Evolutionary conservation across 345 rosid genomes (phyloP), one percentile per base, ranked within the genome.

Genomic region (Sonneratia alba): DNA sequence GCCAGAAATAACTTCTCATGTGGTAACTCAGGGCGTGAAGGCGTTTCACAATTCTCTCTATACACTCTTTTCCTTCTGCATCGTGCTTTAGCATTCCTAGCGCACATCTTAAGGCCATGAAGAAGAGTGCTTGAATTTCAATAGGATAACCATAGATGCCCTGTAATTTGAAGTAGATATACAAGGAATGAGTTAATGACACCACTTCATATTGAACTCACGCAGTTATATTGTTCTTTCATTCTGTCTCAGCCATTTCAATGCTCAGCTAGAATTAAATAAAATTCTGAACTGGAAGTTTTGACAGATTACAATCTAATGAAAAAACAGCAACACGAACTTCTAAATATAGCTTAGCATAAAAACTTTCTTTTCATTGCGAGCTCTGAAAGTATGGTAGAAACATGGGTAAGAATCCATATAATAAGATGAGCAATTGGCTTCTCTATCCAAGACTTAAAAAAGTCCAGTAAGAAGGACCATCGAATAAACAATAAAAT

Each of bases 121-220:
- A 87, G 74, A 91, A 91, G 32, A 91, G 94, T 38, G 97, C 90
- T 83, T 91, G 97, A 62, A 88, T 91, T 77, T 91, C 97, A 1
- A 91, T 88, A 22, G 93, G 97, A 76, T 88, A 87, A 68, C 94
- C 94, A 71, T 91, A 88, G 69, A 91, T 73, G 37, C 92, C 94
- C 96, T 91, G 86, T 43, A 77, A 78, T 62, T 79, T 37, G 76
- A 70, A 38, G 65, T 70, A 48, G 63, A 57, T n/a, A 22, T 6
- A 57, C 11, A 57, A 57, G 12, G 59, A 18, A 57, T 57, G 63
- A 22, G 63, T n/a, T 7, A 57, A 9, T 57, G 34, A 6, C 32
- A 6, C 14, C 0, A 3, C 3, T 57, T n/a, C 63, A 21, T 53
- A 53, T 4, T 11, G 6, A 53, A 53, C 7, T 53, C 59, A 53